Base-by-base conservation (phyloP, 441 rosid species). In the Bocquillonia castaneifolia region DNA sequence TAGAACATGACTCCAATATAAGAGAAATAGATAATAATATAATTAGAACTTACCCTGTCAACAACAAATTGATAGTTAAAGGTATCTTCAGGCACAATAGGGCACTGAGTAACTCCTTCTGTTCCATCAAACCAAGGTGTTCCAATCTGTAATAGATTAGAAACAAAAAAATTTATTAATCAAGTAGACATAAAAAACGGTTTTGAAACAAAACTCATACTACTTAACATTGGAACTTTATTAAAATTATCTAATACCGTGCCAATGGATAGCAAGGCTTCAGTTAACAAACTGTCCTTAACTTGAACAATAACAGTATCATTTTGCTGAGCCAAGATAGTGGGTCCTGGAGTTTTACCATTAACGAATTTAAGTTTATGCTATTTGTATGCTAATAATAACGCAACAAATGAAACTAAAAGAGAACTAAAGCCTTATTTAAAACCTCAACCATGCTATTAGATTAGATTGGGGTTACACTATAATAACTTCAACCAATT, bases 161-260 rank as follows among this genome's bases (percentile, higher is more conserved):
- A 53, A 12, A 59, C 18, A 23, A 6, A 26, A 3, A 32, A 20
- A 36, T 2, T 0, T 2, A 20, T 22, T 22, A 40, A 39, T 40
- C 9, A 50, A n/a, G n/a, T n/a, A n/a, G n/a, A n/a, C n/a, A n/a
- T n/a, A n/a, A n/a, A n/a, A n/a, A n/a, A n/a, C n/a, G n/a, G n/a
- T n/a, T n/a, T n/a, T n/a, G n/a, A n/a, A n/a, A n/a, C n/a, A n/a
- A n/a, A n/a, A n/a, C n/a, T n/a, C n/a, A n/a, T n/a, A n/a, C n/a
- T n/a, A n/a, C n/a, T n/a, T n/a, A n/a, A n/a, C n/a, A n/a, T n/a
- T n/a, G n/a, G n/a, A n/a, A n/a, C n/a, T n/a, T n/a, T n/a, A n/a
- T n/a, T n/a, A n/a, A n/a, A 26, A 92, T 87, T 89, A 95, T 22
- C 89, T 79, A 32, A 91, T 88, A 20, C 97, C 97, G 59, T 91